phyloP scores from a whole-genome alignment of 192 early-diverging fungal species.

The Backusella macrospora region DNA sequence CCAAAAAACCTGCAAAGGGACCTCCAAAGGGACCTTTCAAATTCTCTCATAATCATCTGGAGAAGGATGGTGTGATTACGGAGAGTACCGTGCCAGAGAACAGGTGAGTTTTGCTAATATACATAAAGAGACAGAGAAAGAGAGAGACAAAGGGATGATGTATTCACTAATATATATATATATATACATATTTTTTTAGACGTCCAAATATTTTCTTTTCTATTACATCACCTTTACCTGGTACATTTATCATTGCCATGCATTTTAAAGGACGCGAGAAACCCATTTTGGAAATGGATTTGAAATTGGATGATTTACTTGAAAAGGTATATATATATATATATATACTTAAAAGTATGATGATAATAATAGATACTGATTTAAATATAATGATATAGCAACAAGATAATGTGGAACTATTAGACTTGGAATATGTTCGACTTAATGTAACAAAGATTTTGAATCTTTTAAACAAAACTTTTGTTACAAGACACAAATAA shows the following conservation, averaged over 20 bases:
- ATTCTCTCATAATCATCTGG: constrained; percentile 80
- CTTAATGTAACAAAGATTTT: constrained; percentile 84
- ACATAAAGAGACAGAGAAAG: no score
- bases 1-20: constrained; percentile 45
- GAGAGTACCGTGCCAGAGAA: constrained; percentile 91
- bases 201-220: constrained; percentile 88
- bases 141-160: no score
- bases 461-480: constrained; percentile 81
- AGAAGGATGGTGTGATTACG: constrained; percentile 91
- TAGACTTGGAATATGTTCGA: constrained; percentile 94
- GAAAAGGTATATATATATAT: constrained; percentile 59
- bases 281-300: constrained; percentile 94
- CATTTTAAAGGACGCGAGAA: constrained; percentile 89
- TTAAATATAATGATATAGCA: constrained; percentile 57
- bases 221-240: constrained; percentile 84
- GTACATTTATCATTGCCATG: constrained; percentile 88
- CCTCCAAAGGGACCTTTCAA: constrained; percentile 68
- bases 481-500: constrained; percentile 62
- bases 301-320: constrained; percentile 83
- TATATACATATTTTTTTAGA: constrained; percentile 38
- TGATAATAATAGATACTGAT: background rate
- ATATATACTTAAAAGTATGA: background rate
- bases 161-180: background rate
- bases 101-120: constrained; percentile 49
- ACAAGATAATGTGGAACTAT: constrained; percentile 82